Conservation (phyloP, 768 basidiomycete species). For the Kwoniella dejecticola region DNA sequence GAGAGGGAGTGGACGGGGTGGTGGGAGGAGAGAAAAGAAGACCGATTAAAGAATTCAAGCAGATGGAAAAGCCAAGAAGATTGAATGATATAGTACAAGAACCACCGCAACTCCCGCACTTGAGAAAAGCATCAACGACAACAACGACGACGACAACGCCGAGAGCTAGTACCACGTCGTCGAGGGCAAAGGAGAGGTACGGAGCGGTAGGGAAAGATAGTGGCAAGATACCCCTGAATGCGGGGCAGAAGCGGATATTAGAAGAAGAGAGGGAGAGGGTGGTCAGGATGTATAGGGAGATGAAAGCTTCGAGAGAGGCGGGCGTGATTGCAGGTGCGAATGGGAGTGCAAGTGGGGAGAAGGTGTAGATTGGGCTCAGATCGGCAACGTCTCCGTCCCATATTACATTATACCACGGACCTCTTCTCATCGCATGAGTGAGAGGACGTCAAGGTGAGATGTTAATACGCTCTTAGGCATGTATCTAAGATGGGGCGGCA, state of each 20-base stretch:
- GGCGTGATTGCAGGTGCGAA: constrained; percentile 28
- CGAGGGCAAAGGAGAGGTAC: constrained; percentile 20
- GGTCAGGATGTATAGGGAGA: constrained; percentile 50
- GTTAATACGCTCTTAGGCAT: too few relatives aligned
- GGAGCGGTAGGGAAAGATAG: constrained; percentile 20
- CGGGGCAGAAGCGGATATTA: constrained; percentile 48
- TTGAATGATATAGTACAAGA: constrained; percentile 52
- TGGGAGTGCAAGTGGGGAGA: neutral
- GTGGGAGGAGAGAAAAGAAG: neutral
- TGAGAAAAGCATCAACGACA: constrained; percentile 23
- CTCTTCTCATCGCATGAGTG: too few relatives aligned
- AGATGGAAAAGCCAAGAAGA: constrained; percentile 28
- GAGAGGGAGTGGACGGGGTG: neutral
- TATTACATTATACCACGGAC: too few relatives aligned
- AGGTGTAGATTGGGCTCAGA: neutral
- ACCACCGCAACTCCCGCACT: constrained; percentile 46
- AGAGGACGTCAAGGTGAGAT: too few relatives aligned
- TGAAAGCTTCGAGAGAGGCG: constrained; percentile 46
- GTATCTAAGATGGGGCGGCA: too few relatives aligned
- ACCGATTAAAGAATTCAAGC: constrained; percentile 35
- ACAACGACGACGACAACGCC: neutral
- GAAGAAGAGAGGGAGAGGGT: constrained; percentile 54
- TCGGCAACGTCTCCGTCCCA: too few relatives aligned
- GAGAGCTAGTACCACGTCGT: neutral
- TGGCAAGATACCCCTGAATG: constrained; percentile 40